Conservation (phyloP, 139 green algal species). For the Coccomyxa sp. region DNA sequence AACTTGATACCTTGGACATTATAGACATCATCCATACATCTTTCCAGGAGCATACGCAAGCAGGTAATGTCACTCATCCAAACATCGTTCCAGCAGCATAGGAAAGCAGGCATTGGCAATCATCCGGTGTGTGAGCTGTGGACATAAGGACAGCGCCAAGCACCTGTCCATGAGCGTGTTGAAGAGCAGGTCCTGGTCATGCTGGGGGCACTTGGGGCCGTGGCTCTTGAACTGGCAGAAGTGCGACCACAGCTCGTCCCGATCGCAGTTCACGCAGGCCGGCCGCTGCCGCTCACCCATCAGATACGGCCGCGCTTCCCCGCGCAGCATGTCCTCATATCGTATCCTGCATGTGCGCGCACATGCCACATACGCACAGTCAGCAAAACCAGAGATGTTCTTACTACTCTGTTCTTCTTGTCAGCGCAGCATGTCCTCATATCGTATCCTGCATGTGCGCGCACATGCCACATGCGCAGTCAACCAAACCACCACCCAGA, state of each 20-base stretch:
- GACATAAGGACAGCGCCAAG: no score
- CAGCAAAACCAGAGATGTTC: not conserved
- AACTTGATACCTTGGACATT: not conserved
- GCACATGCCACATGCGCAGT: not conserved
- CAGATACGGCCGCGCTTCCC: constrained; percentile 3
- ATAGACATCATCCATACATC: not conserved
- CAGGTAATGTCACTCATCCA: not conserved
- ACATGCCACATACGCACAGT: not conserved
- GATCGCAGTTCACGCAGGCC: constrained; percentile 14
- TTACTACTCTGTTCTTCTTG: not conserved
- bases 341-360: not conserved
- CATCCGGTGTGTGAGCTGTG: no score
- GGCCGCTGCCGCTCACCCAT: constrained; percentile 5
- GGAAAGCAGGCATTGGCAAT: not conserved
- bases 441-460: not conserved
- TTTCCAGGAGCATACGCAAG: not conserved
- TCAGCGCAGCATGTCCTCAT: not conserved
- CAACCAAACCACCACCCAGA: not conserved
- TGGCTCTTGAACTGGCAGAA: constrained; percentile 12
- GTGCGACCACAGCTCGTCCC: constrained; percentile 1
- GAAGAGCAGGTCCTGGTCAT: not conserved
- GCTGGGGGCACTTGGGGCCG: not conserved
- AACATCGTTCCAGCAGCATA: not conserved
- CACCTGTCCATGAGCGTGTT: not conserved
- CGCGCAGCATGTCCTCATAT: not conserved